Conservation (phyloP, 306 rosid species). For the Gynostemma pentaphyllum region DNA sequence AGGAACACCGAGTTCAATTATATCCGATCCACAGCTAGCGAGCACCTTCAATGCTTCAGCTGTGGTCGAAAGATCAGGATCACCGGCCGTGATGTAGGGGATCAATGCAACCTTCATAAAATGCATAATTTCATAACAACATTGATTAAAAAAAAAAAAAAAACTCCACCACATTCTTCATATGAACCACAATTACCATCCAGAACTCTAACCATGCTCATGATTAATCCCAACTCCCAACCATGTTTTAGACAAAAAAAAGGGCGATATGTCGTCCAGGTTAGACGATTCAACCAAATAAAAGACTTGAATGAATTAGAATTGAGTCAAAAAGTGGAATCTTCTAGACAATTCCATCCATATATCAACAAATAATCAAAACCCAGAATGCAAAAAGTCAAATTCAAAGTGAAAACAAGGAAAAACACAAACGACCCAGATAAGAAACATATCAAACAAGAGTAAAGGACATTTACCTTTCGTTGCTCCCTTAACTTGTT, state of each 20-base stretch:
- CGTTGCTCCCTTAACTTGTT: constrained; percentile 40
- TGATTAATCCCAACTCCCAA: not conserved
- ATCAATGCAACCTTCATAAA: constrained; percentile 74
- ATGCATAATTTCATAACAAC: constrained; percentile 15
- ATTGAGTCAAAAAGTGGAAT: not conserved
- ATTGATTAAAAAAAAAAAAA: not conserved
- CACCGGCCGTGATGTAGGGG: constrained; percentile 90
- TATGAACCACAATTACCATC: not conserved
- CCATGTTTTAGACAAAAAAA: not conserved
- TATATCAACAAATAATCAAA: not conserved
- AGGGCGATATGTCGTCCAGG: not conserved
- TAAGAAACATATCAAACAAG: not conserved
- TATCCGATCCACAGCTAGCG: constrained; percentile 75
- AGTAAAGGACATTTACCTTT: constrained; percentile 32
- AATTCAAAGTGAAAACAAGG: not conserved
- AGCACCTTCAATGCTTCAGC: constrained; percentile 88
- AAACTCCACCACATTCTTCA: not conserved
- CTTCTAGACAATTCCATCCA: not conserved
- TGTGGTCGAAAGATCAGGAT: constrained; percentile 87
- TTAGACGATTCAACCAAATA: not conserved
- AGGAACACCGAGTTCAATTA: constrained; percentile 85
- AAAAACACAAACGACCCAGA: not conserved
- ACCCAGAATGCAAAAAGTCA: not conserved
- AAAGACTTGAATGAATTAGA: not conserved
- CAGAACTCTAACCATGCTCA: not conserved